These are phyloP conservation scores for Raddia distichophylla DNA, from an alignment of 176 grass and related monocot genomes.

Conservation along the genomic window DNA sequence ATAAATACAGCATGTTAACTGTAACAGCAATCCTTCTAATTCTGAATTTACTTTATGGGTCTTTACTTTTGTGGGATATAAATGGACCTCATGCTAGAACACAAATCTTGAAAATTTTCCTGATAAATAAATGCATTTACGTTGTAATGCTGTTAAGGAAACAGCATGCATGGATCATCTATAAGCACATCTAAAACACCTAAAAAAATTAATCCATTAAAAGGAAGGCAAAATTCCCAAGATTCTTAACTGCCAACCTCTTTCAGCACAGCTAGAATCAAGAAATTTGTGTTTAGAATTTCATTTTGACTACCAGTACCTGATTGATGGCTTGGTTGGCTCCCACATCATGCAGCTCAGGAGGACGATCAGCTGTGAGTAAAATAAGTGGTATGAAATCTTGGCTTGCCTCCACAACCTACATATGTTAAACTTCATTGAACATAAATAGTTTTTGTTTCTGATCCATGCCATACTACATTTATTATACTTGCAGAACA, in stretches of 20 bases:
- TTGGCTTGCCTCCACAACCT: slow-evolving; percentile 96
- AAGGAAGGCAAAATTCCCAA: slow-evolving; percentile 7
- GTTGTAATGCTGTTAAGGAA: slow-evolving; percentile 14
- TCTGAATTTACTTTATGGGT: slow-evolving; percentile 12
- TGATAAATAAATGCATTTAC: slow-evolving; percentile 21
- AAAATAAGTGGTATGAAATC: slow-evolving; percentile 84
- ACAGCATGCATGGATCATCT: not conserved
- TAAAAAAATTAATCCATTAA: slow-evolving; percentile 9
- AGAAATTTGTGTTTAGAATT: slow-evolving; percentile 40
- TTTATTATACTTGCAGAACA: slow-evolving; percentile 1
- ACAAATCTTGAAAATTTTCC: not conserved
- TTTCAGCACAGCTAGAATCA: slow-evolving; percentile 6
- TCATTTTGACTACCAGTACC: slow-evolving; percentile 46
- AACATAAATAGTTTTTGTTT: slow-evolving; percentile 25
- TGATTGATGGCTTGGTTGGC: slow-evolving; percentile 96
- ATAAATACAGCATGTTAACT: slow-evolving; percentile 6
- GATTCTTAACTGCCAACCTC: not conserved
- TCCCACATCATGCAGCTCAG: slow-evolving; percentile 88
- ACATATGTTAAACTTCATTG: slow-evolving; percentile 40
- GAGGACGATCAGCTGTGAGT: slow-evolving; percentile 93
- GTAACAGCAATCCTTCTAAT: not conserved
- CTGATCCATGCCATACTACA: slow-evolving; percentile 13
- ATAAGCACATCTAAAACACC: slow-evolving; percentile 2
- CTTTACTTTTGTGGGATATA: not conserved
- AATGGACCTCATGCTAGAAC: slow-evolving; percentile 11